phyloP scores from a whole-genome alignment of 1,139 yeast species.

The Kodamaea arcana region DNA sequence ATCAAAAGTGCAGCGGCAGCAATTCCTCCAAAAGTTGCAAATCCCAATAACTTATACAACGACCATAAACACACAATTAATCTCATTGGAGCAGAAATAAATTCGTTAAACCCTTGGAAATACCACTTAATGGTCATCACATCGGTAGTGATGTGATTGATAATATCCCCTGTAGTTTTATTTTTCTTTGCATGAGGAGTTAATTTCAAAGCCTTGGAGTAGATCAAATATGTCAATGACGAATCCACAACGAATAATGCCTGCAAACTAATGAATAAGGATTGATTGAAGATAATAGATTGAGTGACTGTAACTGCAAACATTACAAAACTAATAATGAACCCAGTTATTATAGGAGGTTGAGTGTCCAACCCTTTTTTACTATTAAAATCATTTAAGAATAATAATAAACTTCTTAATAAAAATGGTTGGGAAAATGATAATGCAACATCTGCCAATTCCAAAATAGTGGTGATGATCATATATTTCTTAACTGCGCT shows the following conservation, averaged over 20 bases:
- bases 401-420: slow-evolving; percentile 18
- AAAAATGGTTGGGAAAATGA: slow-evolving; percentile 20
- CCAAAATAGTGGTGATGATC: slow-evolving; percentile 7
- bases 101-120: slow-evolving; percentile 23
- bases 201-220: slow-evolving; percentile 31
- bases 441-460: slow-evolving; percentile 10
- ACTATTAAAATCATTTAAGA: slow-evolving; percentile 11
- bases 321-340: slow-evolving; percentile 17
- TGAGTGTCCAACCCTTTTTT: slow-evolving; percentile 4
- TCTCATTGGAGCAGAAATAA: slow-evolving; percentile 29
- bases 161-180: slow-evolving; percentile 40
- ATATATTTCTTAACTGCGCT: slow-evolving; percentile 11
- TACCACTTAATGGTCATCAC: slow-evolving; percentile 22
- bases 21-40: slow-evolving; percentile 35
- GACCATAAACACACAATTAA: slow-evolving; percentile 26
- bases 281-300: slow-evolving; percentile 19
- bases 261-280: slow-evolving; percentile 23
- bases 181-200: slow-evolving; percentile 35
- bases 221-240: slow-evolving; percentile 28
- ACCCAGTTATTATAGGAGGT: slow-evolving; percentile 22
- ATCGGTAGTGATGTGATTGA: slow-evolving; percentile 38
- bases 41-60: slow-evolving; percentile 28
- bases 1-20: slow-evolving; percentile 29
- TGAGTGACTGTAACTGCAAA: slow-evolving; percentile 14
- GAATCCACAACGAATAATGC: slow-evolving; percentile 17